These are phyloP conservation scores for Ceratobasidium papillatum DNA, from an alignment of 1,284 basidiomycete species.

Conservation along the genomic window DNA sequence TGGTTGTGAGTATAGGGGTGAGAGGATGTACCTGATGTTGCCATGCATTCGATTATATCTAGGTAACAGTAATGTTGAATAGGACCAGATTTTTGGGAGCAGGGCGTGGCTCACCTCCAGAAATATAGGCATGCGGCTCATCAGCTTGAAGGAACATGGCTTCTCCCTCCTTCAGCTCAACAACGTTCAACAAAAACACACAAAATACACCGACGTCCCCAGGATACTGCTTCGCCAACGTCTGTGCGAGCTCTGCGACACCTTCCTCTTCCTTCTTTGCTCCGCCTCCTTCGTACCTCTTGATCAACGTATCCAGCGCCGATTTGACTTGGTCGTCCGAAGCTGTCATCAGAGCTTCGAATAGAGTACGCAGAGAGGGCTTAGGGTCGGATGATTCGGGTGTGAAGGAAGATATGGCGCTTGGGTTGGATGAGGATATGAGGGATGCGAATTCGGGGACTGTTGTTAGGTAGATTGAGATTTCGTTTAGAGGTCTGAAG, in stretches of 20 bases:
- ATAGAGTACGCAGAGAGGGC: constrained; percentile 74
- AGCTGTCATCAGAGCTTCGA: constrained; percentile 84
- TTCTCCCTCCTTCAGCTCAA: constrained; percentile 81
- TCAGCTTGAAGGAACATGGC: constrained; percentile 96
- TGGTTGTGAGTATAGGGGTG: background rate
- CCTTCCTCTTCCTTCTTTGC: constrained; percentile 59
- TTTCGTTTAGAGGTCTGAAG: constrained; percentile 80
- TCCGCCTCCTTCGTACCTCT: constrained; percentile 64
- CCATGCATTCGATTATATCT: constrained; percentile 99
- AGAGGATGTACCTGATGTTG: constrained; percentile 67
- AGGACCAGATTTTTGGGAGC: background rate
- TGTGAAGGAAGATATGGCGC: constrained; percentile 55
- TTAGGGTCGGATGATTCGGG: constrained; percentile 60
- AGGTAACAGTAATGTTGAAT: constrained; percentile 12
- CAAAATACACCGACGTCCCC: constrained; percentile 96
- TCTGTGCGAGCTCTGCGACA: constrained; percentile 63
- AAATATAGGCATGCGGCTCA: constrained; percentile 96
- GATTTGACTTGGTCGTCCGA: constrained; percentile 60
- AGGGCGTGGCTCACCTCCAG: constrained; percentile 69
- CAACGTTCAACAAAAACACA: constrained; percentile 89
- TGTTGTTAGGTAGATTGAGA: constrained; percentile 69
- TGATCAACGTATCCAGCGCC: constrained; percentile 68
- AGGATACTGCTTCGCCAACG: constrained; percentile 84
- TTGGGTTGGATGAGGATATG: constrained; percentile 65
- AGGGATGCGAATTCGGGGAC: constrained; percentile 84